Conservation (phyloP, 225 moss, liverwort and hornwort species). For the Thuidium tamariscinum region DNA sequence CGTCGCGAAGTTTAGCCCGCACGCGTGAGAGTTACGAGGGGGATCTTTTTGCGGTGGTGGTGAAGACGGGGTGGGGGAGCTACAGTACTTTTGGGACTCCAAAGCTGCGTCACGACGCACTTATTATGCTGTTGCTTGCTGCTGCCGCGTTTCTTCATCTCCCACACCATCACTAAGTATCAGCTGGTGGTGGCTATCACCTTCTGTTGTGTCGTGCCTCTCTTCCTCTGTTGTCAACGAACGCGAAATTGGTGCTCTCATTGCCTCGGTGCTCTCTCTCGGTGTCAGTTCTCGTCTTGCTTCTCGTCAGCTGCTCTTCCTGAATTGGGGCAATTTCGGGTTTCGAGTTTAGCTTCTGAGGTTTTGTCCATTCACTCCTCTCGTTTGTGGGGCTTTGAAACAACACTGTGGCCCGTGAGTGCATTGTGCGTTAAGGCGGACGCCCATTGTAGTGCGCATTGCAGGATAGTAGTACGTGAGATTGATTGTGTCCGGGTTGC, state of each 20-base stretch:
- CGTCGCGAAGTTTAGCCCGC: background rate
- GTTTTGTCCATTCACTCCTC: background rate
- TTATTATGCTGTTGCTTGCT: background rate
- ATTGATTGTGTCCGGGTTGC: background rate
- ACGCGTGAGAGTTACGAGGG: background rate
- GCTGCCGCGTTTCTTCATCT: background rate
- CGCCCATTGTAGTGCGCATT: background rate
- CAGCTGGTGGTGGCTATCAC: background rate
- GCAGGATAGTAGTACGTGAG: background rate
- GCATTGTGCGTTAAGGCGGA: background rate
- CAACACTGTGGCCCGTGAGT: background rate
- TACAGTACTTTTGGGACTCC: background rate
- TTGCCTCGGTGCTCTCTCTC: conserved; percentile 16
- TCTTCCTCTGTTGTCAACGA: conserved; percentile 24
- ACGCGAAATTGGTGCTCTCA: background rate
- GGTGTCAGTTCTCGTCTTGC: conserved; percentile 1
- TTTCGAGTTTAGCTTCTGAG: background rate
- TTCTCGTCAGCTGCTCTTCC: background rate
- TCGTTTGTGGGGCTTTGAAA: background rate
- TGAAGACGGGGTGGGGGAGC: background rate
- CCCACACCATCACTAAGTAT: background rate
- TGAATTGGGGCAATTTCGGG: conserved; percentile 2
- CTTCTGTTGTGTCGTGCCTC: conserved; percentile 7
- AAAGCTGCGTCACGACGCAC: background rate
- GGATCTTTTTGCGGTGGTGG: background rate